Evolutionary conservation across 2,329 filamentous ascomycete species (phyloP).

Genomic region (Fusarium gaditjirri): DNA sequence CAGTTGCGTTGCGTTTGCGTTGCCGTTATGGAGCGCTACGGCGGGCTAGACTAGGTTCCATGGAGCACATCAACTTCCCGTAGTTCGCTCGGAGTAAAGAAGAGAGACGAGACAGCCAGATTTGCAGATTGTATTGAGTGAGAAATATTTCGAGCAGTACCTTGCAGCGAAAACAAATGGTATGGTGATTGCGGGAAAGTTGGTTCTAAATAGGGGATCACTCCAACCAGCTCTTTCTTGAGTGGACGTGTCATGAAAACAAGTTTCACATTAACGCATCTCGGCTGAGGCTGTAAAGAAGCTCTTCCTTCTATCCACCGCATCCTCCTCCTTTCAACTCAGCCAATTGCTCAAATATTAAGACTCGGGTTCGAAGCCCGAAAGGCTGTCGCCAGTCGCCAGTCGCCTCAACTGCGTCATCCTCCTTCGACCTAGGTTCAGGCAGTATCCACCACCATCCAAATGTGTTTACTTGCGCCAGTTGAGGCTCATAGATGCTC

Average conservation of each 20-base stretch:
- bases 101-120: not conserved
- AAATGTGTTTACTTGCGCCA: conserved; percentile 10
- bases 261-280: not conserved
- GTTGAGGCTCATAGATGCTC: conserved; percentile 37
- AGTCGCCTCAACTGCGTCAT: conserved; percentile 31
- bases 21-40: conserved; percentile 6
- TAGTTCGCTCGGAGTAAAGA: conserved; percentile 26
- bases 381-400: conserved; percentile 23
- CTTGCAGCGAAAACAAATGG: not conserved
- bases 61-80: conserved; percentile 32
- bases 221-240: not conserved
- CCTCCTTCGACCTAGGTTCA: not conserved
- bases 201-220: not conserved
- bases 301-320: conserved; percentile 3
- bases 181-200: not conserved
- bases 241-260: not conserved
- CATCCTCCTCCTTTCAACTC: conserved; percentile 16
- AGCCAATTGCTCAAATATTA: conserved; percentile 1
- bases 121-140: not conserved
- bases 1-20: conserved; percentile 10
- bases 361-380: not conserved
- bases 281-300: not conserved
- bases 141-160: not conserved
- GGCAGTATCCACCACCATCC: not conserved
- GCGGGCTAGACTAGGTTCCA: conserved; percentile 12